Evolutionary conservation across 2,329 filamentous ascomycete genomes (phyloP), one percentile per base, ranked within the genome.

Genomic region (Phialocephala sp.): DNA sequence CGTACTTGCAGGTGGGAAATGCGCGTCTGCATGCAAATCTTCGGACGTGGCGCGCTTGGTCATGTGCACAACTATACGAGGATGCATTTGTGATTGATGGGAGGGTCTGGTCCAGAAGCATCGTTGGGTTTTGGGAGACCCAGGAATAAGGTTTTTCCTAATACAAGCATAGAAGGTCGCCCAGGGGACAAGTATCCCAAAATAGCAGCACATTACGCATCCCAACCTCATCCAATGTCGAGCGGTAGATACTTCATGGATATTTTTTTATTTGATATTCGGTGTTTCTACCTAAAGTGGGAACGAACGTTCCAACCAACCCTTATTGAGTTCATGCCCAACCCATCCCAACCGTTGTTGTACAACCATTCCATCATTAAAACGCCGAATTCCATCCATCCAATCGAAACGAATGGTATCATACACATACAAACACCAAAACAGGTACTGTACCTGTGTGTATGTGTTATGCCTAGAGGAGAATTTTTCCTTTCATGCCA

Each of bases 351-450:
- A 50, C 45, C 24, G 20, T 54, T 66, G 41, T 60, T 66, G 27
- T 57, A 63, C 47, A 63, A 3, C 55, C 18, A n/a, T 57, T 62
- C 45, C 18, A 18, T 63, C 60, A n/a, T 37, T 1, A 47, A 50
- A 64, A 60, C 59, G 59, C 58, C 62, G 18, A 24, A 22, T n/a
- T 36, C 32, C 20, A 36, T 41, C 35, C 50, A 15, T 52, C 22
- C 27, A 59, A 57, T 56, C 55, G 43, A 68, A 67, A 64, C 52
- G 59, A 69, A 58, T 69, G 68, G 61, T 69, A 68, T 68, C 66
- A 57, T 69, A 57, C 64, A 67, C 63, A 67, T 47, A 63, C 22
- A 41, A 27, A 36, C 18, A 60, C n/a, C 9, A 43, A 39, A 58
- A 27, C 9, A 24, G 3, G 55, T 22, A 54, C 18, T 57, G 35